A percentile compares a stretch with the other conserved stretches of the same genome.
These are phyloP conservation scores for Boletus huronensis DNA, from an alignment of 768 basidiomycete species.

Conservation along the genomic window DNA sequence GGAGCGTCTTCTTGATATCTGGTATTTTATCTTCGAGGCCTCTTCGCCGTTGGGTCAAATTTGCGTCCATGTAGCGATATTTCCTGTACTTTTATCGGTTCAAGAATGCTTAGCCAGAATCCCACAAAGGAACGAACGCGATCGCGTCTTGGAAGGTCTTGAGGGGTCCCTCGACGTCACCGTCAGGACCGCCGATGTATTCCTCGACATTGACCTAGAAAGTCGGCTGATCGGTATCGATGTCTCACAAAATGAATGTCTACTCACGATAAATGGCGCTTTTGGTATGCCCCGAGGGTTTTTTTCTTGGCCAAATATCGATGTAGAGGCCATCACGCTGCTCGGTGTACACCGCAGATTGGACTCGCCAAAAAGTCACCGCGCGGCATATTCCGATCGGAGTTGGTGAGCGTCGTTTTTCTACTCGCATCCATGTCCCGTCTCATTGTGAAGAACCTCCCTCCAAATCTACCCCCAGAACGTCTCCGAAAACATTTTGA, in stretches of 20 bases:
- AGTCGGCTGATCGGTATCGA: background rate
- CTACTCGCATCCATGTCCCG: slow-evolving; percentile 57
- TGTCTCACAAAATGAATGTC: background rate
- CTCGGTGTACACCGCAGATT: background rate
- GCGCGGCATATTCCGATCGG: slow-evolving; percentile 27
- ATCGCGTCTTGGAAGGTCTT: slow-evolving; percentile 87
- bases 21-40: slow-evolving; percentile 93
- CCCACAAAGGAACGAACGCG: slow-evolving; percentile 57
- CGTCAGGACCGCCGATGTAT: slow-evolving; percentile 77
- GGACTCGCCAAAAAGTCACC: background rate
- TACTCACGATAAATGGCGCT: slow-evolving; percentile 90
- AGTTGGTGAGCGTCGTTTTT: slow-evolving; percentile 8
- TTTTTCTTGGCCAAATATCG: slow-evolving; percentile 43
- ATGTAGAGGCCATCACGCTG: slow-evolving; percentile 22
- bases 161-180: slow-evolving; percentile 72
- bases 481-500: slow-evolving; percentile 68
- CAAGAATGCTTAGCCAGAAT: slow-evolving; percentile 11
- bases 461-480: slow-evolving; percentile 60
- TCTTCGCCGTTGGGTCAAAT: slow-evolving; percentile 69
- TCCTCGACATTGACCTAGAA: slow-evolving; percentile 80
- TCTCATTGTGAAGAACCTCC: slow-evolving; percentile 80
- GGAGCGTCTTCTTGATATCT: slow-evolving; percentile 88
- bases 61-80: slow-evolving; percentile 97
- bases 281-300: slow-evolving; percentile 94
- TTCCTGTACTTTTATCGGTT: slow-evolving; percentile 59